Evolutionary conservation across 1,284 basidiomycete species (phyloP), one percentile per base, ranked within the genome.

Genomic region (Trichosporon coremiiforme): DNA sequence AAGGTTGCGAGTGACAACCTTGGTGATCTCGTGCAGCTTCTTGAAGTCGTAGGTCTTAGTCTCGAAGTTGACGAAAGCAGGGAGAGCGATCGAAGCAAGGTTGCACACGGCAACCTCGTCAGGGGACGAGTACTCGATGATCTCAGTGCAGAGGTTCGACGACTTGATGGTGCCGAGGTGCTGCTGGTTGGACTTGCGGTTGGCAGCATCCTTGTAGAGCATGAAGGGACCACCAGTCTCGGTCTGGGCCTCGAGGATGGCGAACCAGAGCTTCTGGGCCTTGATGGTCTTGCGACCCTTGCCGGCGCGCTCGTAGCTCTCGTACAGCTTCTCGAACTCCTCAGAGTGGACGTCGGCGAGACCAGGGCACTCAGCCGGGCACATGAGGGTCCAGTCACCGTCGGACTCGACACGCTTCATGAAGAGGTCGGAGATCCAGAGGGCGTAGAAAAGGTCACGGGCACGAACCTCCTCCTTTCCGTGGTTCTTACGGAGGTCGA

Each of bases 71-170:
- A 96, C 90, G 84, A 91, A 95, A n/a, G 90, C 89, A 12, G 97
- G 97, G 7, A 99, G 90, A 5, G 97, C 95, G 73, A 99, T 89
- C 9, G 97, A 99, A 13, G 97, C 97, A 69, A 99, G 89, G 85
- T 99, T 99, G 88, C 97, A 99, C 60, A 99, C 97, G 64, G 97
- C 97, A 50, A 93, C 95, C 85, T 99, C 97, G 71, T 99, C 97
- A 0, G 96, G 95, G 12, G 96, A 89, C 66, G 94, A 96, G 86
- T 98, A 99, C 85, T 99, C 94, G 83, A 99, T 93, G 82, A 99
- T 99, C 84, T 99, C 97, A 12, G 96, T 98, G 87, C 97, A 99
- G 60, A 99, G 86, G 84, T 99, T 99, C 71, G 96, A 98, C 5
- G 94, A 97, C 87, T 98, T 99, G 90, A 99, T 99, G 20, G 94